A percentile compares a stretch with the other conserved stretches of the same genome.
phyloP scores from a whole-genome alignment of 163 green algal species.

The Smithsoniella earleae region DNA sequence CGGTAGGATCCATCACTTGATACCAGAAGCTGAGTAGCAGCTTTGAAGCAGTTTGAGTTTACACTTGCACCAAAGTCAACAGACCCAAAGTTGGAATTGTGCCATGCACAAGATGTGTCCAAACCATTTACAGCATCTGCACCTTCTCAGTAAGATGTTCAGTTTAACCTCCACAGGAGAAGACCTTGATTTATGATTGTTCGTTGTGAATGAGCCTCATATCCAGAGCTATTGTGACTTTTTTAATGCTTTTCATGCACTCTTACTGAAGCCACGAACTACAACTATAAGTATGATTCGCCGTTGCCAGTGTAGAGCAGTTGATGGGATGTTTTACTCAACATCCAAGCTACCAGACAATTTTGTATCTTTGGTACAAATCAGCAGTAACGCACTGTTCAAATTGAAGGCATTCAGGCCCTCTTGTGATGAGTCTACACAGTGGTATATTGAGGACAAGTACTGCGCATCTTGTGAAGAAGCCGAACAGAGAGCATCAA shows the following conservation, averaged over 20 bases:
- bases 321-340: too few species aligned
- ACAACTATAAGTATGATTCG: too few species aligned
- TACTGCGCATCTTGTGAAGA: neutral
- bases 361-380: too few species aligned
- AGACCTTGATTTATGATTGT: neutral
- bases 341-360: too few species aligned
- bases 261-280: neutral
- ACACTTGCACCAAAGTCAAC: neutral
- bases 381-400: neutral
- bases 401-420: neutral
- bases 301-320: too few species aligned
- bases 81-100: neutral
- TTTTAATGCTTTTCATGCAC: neutral
- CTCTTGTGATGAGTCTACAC: neutral
- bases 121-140: neutral
- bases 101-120: neutral
- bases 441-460: conserved; percentile 8
- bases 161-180: too few species aligned
- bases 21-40: neutral
- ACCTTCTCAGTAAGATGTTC: too few species aligned
- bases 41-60: neutral
- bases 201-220: neutral
- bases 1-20: neutral
- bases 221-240: neutral
- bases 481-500: neutral